A percentile compares a stretch with the other conserved stretches of the same genome.
phyloP scores from a whole-genome alignment of 2,329 filamentous ascomycete species.

The Myriangium duriaei region DNA sequence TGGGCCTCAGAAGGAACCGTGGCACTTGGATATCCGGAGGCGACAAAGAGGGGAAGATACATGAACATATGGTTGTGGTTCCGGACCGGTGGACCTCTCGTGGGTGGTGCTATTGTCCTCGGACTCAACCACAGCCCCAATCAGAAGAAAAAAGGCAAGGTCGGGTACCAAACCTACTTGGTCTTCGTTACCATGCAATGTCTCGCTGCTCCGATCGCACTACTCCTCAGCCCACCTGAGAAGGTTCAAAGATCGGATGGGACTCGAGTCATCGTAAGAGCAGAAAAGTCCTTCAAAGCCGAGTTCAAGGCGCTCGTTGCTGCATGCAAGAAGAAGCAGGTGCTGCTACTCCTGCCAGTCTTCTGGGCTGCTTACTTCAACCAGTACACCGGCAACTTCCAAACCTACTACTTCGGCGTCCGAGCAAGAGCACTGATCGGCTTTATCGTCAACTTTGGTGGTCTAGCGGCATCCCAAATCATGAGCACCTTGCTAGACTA shows the following conservation, averaged over 20 bases:
- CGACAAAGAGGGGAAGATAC: slow-evolving; percentile 34
- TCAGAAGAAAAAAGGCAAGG: slow-evolving; percentile 22
- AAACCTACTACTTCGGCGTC: slow-evolving; percentile 37
- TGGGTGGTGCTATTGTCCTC: slow-evolving; percentile 36
- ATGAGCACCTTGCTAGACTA: slow-evolving; percentile 36
- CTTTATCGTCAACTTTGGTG: slow-evolving; percentile 31
- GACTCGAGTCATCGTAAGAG: slow-evolving; percentile 26
- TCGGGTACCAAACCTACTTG: slow-evolving; percentile 29
- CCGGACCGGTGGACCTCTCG: slow-evolving; percentile 36
- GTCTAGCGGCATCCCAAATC: slow-evolving; percentile 32
- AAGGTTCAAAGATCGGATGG: slow-evolving; percentile 33
- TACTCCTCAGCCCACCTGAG: slow-evolving; percentile 28
- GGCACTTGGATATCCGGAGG: slow-evolving; percentile 38
- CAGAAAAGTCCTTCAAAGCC: slow-evolving; percentile 27
- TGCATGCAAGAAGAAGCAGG: slow-evolving; percentile 20
- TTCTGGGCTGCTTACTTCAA: slow-evolving; percentile 37
- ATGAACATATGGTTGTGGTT: slow-evolving; percentile 40
- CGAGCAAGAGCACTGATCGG: slow-evolving; percentile 36
- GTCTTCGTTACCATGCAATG: slow-evolving; percentile 32
- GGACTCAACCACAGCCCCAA: slow-evolving; percentile 36
- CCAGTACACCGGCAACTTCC: slow-evolving; percentile 35
- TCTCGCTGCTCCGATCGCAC: slow-evolving; percentile 26
- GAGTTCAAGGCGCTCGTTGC: slow-evolving; percentile 28
- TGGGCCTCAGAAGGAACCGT: slow-evolving; percentile 41
- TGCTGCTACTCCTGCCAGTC: slow-evolving; percentile 30